Evolutionary conservation across 768 basidiomycete species (phyloP), one percentile per base, ranked within the genome.

Genomic region (Calvatia gigantea): DNA sequence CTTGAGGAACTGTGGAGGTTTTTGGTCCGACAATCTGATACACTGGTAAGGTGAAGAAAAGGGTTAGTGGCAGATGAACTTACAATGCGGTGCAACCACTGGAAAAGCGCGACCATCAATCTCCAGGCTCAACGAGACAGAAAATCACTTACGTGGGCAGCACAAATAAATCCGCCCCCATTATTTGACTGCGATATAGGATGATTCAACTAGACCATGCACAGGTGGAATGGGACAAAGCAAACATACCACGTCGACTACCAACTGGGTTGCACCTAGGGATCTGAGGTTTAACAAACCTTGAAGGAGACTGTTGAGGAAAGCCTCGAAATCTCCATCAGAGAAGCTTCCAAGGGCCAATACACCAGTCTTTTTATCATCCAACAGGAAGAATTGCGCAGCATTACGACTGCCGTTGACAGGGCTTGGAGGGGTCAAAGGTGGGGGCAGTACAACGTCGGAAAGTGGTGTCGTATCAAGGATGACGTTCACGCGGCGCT

Each of bases 271-370:
- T 7, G 80, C 82, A 28, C 84, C 83, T 50, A 69, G 58, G 5
- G 69, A 65, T 61, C 76, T 83, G 62, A 86, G 62, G n/a, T 73
- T 73, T 28, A 73, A 62, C 58, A 84, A 63, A 8, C 83, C 83
- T 4, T 71, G 64, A 33, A 84, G 59, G 51, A 85, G 62, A 25
- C 75, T 73, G 23, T 67, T 60, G 50, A 78, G 63, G 58, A 84
- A 78, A 3, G 60, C 61, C 43, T 69, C 64, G 58, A 78, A 79
- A 59, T 71, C 65, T 6, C 57, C 54, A 19, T 77, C 80, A 1
- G 78, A 76, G 64, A 85, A 85, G 65, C 82, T 83, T 17, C 83
- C 83, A 11, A 85, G 74, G 9, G 81, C 79, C 53, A 84, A 67
- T 14, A 84, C 79, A 35, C 83, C 83, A 1, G 83, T 85, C 58